Evolutionary conservation across 306 rosid genomes (phyloP).

Genomic region (Rubus idaeus): DNA sequence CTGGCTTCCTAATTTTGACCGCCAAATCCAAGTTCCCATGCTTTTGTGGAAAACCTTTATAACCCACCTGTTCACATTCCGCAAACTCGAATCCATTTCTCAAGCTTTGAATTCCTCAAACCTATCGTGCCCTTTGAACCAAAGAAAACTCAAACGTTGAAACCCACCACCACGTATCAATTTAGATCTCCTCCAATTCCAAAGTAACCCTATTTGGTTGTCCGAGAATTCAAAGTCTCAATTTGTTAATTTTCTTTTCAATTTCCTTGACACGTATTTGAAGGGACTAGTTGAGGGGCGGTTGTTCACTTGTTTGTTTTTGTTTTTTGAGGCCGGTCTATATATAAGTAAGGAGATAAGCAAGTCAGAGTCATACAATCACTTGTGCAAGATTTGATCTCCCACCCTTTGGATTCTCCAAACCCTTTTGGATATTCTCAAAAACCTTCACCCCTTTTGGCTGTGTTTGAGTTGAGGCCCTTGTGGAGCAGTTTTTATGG

Average conservation of each 20-base stretch:
- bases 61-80: background rate
- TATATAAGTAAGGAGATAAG: background rate
- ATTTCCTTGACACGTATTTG: constrained; percentile 52
- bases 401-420: background rate
- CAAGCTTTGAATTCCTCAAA: constrained; percentile 60
- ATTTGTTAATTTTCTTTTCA: constrained; percentile 21
- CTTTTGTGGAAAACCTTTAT: constrained; percentile 5
- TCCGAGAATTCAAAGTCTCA: constrained; percentile 40
- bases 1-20: constrained; percentile 61
- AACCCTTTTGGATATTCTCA: constrained; percentile 3
- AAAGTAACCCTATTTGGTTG: constrained; percentile 18
- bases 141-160: constrained; percentile 26
- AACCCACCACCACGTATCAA: background rate
- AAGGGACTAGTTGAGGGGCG: constrained; percentile 15
- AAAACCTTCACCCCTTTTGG: background rate
- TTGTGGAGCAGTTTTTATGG: constrained; percentile 40
- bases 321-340: constrained; percentile 12
- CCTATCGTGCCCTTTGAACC: constrained; percentile 50
- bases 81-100: background rate
- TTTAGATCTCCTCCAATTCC: constrained; percentile 3
- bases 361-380: constrained; percentile 16
- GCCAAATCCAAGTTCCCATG: constrained; percentile 15
- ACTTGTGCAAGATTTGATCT: constrained; percentile 20
- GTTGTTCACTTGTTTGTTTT: too few species aligned
- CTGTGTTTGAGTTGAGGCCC: background rate